A percentile compares a stretch with the other conserved stretches of the same genome.
These are phyloP conservation scores for Pseudofabraea citricarpa DNA, from an alignment of 2,329 filamentous ascomycete species.

Conservation along the genomic window DNA sequence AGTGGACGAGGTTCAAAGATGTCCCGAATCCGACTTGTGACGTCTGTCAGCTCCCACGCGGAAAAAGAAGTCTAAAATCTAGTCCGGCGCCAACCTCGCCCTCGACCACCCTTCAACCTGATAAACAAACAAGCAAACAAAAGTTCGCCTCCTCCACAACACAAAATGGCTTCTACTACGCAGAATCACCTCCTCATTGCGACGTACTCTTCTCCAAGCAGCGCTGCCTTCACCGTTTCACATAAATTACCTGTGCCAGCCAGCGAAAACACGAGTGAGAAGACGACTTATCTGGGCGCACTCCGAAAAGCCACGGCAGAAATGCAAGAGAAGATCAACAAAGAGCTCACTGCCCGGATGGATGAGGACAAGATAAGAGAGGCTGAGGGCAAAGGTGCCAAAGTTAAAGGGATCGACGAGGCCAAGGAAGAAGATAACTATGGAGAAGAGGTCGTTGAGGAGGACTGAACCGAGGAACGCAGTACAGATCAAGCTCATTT, in stretches of 20 bases:
- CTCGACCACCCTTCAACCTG: no score
- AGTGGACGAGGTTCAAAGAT: no score
- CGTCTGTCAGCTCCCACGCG: neutral
- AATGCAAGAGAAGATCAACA: conserved; percentile 65
- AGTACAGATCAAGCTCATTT: no score
- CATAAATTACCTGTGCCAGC: conserved; percentile 31
- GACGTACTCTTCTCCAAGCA: conserved; percentile 48
- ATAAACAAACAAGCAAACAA: no score
- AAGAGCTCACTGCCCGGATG: conserved; percentile 69
- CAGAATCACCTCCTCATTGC: conserved; percentile 34
- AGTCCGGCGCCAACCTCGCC: neutral
- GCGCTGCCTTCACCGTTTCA: conserved; percentile 40
- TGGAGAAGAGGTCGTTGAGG: conserved; percentile 72
- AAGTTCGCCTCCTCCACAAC: neutral
- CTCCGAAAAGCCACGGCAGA: conserved; percentile 52
- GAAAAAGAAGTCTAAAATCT: neutral
- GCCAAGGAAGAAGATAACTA: conserved; percentile 71
- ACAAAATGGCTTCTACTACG: neutral
- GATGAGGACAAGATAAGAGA: conserved; percentile 60
- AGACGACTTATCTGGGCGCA: conserved; percentile 52
- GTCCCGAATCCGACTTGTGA: neutral
- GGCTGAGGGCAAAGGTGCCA: conserved; percentile 22
- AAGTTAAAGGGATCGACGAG: conserved; percentile 40
- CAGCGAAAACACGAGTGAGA: conserved; percentile 38
- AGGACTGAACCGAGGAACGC: conserved; percentile 44